Conservation (phyloP, 352 stramenopile species). For the Pythium aphanidermatum region DNA sequence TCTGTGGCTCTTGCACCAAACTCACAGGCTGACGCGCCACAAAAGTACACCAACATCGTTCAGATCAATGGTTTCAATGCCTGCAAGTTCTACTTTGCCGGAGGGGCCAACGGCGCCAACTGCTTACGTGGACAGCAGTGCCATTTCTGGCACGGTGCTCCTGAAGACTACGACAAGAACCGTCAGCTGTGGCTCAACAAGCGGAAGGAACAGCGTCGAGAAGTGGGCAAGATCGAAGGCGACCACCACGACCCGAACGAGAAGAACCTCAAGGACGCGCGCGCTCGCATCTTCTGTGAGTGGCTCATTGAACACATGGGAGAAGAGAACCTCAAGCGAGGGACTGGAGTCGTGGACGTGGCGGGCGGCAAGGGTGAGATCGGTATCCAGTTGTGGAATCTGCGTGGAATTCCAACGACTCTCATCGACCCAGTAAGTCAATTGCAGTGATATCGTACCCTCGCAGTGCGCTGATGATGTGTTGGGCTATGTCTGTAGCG, state of each 20-base stretch:
- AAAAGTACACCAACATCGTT: slow-evolving; percentile 85
- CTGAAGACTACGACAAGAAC: slow-evolving; percentile 58
- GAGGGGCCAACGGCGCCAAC: slow-evolving; percentile 41
- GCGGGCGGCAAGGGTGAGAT: slow-evolving; percentile 87
- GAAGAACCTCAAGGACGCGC: slow-evolving; percentile 68
- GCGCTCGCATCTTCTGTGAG: slow-evolving; percentile 70
- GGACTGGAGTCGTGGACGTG: slow-evolving; percentile 80
- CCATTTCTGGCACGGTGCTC: slow-evolving; percentile 74
- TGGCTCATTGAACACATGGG: slow-evolving; percentile 76
- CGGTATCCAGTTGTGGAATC: slow-evolving; percentile 75
- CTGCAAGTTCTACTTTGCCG: slow-evolving; percentile 85
- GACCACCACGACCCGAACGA: slow-evolving; percentile 55
- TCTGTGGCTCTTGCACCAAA: slow-evolving; percentile 42
- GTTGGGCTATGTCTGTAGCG: too few species aligned
- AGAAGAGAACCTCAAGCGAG: slow-evolving; percentile 25
- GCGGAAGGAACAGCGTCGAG: slow-evolving; percentile 52
- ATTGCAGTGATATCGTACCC: not conserved
- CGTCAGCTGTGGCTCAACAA: slow-evolving; percentile 60
- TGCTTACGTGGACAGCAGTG: slow-evolving; percentile 62
- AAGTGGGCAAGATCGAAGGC: slow-evolving; percentile 44
- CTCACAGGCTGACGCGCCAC: slow-evolving; percentile 31
- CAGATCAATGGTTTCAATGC: slow-evolving; percentile 70
- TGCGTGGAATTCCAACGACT: slow-evolving; percentile 68
- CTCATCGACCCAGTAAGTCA: slow-evolving; percentile 75
- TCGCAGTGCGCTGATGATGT: too few species aligned